phyloP scores from a whole-genome alignment of 208 protist genomes.

The Trypanosoma brucei region DNA sequence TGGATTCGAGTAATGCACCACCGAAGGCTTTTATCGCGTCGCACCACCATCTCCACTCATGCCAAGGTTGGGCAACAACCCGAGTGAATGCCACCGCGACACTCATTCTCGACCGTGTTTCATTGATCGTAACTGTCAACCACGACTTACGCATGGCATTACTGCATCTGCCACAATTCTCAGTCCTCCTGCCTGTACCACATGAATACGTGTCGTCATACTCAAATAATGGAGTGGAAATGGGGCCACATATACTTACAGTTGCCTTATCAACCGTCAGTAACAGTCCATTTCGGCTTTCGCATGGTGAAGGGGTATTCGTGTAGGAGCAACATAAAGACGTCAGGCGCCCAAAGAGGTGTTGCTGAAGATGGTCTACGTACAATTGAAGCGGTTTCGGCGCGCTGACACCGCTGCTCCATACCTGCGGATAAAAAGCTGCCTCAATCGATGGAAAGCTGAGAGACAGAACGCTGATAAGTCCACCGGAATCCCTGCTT shows the following conservation, averaged over 20 bases:
- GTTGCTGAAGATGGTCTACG: slow-evolving; percentile 15
- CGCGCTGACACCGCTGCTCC: slow-evolving; percentile 7
- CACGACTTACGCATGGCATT: neutral
- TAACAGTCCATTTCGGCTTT: neutral
- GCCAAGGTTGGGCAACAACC: neutral
- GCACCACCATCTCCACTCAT: neutral
- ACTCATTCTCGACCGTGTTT: neutral
- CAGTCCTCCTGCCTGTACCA: neutral
- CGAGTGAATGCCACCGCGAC: neutral
- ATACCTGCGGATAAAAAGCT: slow-evolving; percentile 13
- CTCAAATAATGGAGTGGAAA: neutral
- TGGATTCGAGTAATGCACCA: neutral
- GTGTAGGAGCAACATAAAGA: neutral
- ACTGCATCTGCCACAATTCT: neutral
- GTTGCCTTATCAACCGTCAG: neutral
- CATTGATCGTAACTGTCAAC: neutral
- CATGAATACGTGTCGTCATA: neutral
- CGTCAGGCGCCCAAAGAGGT: slow-evolving; percentile 1
- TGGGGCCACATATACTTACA: neutral
- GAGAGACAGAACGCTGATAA: neutral
- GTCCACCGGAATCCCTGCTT: too few relatives aligned
- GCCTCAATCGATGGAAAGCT: slow-evolving; percentile 4
- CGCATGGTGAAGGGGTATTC: neutral
- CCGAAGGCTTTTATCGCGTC: neutral
- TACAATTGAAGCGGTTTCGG: slow-evolving; percentile 10